phyloP scores from a whole-genome alignment of 2,329 filamentous ascomycete species.

The Verticillium isaacii region DNA sequence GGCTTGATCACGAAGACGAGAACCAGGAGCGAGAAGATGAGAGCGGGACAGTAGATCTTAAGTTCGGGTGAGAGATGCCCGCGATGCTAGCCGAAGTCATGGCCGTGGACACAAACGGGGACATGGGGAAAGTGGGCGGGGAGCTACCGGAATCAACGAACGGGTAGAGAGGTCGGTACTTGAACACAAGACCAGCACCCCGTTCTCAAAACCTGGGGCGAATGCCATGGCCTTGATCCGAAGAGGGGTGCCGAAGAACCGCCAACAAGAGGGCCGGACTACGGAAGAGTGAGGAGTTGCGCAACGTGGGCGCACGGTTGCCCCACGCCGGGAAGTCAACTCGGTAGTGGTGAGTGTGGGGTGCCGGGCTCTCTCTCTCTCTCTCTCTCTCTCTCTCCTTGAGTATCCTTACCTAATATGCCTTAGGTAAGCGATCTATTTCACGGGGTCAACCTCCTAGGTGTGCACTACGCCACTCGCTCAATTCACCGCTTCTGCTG shows the following conservation, averaged over 20 bases:
- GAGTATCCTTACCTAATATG: neutral
- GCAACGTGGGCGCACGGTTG: neutral
- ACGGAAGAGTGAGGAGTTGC: neutral
- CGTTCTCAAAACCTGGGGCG: neutral
- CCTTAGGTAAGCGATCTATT: neutral
- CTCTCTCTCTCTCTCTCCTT: neutral
- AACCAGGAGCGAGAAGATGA: neutral
- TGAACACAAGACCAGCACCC: neutral
- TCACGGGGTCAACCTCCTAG: neutral
- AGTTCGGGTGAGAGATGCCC: neutral
- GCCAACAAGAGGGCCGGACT: neutral
- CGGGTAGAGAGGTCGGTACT: slow-evolving; percentile 2
- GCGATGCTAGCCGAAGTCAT: neutral
- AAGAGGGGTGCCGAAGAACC: neutral
- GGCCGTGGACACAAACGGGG: neutral
- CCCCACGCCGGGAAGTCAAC: slow-evolving; percentile 2
- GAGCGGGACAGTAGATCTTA: neutral
- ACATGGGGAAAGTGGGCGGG: neutral
- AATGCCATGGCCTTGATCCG: neutral
- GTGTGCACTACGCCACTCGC: too few species aligned
- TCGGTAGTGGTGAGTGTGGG: neutral
- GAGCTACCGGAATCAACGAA: neutral
- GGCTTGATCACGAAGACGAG: neutral
- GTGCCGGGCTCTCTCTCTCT: neutral
- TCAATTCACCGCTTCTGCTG: too few species aligned